Conservation (phyloP, 2,329 filamentous ascomycete genomes). For the Cryphonectria japonica region DNA sequence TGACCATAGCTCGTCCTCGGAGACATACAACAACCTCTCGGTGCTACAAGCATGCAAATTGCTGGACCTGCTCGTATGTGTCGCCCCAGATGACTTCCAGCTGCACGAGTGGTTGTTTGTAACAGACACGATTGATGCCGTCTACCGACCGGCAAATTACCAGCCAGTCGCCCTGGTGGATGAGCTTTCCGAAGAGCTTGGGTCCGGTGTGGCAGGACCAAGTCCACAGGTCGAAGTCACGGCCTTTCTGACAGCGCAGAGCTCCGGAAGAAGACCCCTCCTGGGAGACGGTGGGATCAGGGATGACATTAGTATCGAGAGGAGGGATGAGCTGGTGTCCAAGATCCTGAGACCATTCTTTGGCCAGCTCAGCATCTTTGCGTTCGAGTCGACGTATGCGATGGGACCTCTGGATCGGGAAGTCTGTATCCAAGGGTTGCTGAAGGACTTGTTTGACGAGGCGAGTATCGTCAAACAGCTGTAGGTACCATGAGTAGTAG, state of each 20-base stretch:
- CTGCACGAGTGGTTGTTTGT: slow-evolving; percentile 98
- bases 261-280: slow-evolving; percentile 50
- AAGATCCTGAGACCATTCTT: slow-evolving; percentile 87
- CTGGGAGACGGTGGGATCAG: slow-evolving; percentile 57
- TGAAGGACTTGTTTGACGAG: slow-evolving; percentile 82
- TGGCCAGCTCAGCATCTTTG: slow-evolving; percentile 86
- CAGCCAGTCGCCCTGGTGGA: slow-evolving; percentile 79
- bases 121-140: slow-evolving; percentile 93
- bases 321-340: slow-evolving; percentile 70
- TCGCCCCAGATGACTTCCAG: slow-evolving; percentile 94
- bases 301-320: slow-evolving; percentile 60
- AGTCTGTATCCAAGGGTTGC: slow-evolving; percentile 63
- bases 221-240: slow-evolving; percentile 42
- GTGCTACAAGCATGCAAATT: slow-evolving; percentile 93
- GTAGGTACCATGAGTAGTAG: slow-evolving; percentile 37
- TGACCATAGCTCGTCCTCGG: slow-evolving; percentile 64
- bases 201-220: slow-evolving; percentile 45
- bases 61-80: slow-evolving; percentile 82
- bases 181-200: slow-evolving; percentile 78
- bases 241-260: slow-evolving; percentile 41
- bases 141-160: slow-evolving; percentile 76
- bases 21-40: slow-evolving; percentile 76
- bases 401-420: slow-evolving; percentile 73
- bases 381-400: slow-evolving; percentile 90
- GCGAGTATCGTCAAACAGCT: slow-evolving; percentile 66